These are phyloP conservation scores for Ballota nigra DNA, from an alignment of 257 asterid genomes.

Conservation along the genomic window DNA sequence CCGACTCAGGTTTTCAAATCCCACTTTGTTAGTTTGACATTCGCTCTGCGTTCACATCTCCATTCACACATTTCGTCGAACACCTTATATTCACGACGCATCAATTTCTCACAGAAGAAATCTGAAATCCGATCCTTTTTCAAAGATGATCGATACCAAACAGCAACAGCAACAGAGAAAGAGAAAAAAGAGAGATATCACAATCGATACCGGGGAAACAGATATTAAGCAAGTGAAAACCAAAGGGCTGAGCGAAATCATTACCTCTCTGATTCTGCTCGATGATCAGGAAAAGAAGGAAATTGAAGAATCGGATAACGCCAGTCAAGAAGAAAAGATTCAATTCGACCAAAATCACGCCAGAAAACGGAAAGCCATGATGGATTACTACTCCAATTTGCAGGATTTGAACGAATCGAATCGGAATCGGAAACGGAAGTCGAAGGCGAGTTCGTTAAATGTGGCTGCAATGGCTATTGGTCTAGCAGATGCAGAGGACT, in stretches of 20 bases:
- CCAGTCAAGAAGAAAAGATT: constrained; percentile 43
- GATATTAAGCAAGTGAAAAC: constrained; percentile 53
- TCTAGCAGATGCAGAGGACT: constrained; percentile 10
- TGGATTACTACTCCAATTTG: constrained; percentile 54
- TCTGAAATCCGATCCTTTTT: too few relatives aligned
- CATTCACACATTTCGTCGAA: constrained; percentile 45
- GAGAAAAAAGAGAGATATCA: constrained; percentile 38
- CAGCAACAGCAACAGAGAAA: constrained; percentile 36
- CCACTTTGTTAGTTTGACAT: constrained; percentile 36
- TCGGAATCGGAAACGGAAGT: constrained; percentile 48
- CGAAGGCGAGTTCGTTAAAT: constrained; percentile 34
- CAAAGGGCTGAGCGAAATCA: constrained; percentile 70
- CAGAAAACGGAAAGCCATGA: constrained; percentile 46
- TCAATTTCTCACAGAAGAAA: neutral
- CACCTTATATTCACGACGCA: constrained; percentile 29
- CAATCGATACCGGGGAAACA: constrained; percentile 11
- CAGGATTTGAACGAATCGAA: constrained; percentile 45
- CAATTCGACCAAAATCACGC: constrained; percentile 50
- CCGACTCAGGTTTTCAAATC: constrained; percentile 31
- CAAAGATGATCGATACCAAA: constrained; percentile 49
- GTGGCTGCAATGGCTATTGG: constrained; percentile 39
- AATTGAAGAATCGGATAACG: constrained; percentile 36
- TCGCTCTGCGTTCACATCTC: constrained; percentile 43
- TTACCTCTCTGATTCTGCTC: constrained; percentile 64
- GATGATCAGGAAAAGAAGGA: constrained; percentile 81